Conservation (phyloP, 192 early-diverging fungal genomes). For the Coemansia sp. region DNA sequence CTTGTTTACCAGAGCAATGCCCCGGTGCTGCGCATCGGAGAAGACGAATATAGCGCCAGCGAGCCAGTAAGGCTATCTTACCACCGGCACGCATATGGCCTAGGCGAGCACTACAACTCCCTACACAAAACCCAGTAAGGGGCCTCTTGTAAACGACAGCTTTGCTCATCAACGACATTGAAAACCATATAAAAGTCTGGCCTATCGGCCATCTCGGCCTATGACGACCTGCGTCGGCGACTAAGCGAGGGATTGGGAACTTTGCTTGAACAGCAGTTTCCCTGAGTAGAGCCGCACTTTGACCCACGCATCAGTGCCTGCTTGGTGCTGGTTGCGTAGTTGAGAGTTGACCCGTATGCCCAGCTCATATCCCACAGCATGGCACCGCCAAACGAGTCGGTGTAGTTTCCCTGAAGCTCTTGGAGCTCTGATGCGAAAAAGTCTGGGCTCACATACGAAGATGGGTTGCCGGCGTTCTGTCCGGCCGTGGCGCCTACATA, state of each 20-base stretch:
- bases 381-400: slow-evolving; percentile 63
- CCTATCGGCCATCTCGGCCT: not conserved
- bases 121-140: slow-evolving; percentile 42
- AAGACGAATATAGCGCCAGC: slow-evolving; percentile 61
- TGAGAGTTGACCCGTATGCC: slow-evolving; percentile 47
- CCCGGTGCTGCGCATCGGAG: slow-evolving; percentile 76
- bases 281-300: slow-evolving; percentile 14
- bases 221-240: slow-evolving; percentile 13
- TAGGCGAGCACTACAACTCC: slow-evolving; percentile 98
- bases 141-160: not conserved
- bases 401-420: slow-evolving; percentile 34
- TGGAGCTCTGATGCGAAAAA: slow-evolving; percentile 46
- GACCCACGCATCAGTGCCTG: slow-evolving; percentile 50
- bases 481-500: slow-evolving; percentile 59
- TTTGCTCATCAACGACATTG: no score
- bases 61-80: slow-evolving; percentile 75
- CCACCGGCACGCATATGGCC: slow-evolving; percentile 86
- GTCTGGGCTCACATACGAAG: slow-evolving; percentile 44
- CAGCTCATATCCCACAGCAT: slow-evolving; percentile 67
- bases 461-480: slow-evolving; percentile 52
- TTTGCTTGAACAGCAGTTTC: slow-evolving; percentile 8
- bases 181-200: not conserved
- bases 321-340: slow-evolving; percentile 47
- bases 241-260: not conserved
- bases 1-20: slow-evolving; percentile 83